These are phyloP conservation scores for Phylloporus arenicola DNA, from an alignment of 768 basidiomycete genomes.

Conservation along the genomic window DNA sequence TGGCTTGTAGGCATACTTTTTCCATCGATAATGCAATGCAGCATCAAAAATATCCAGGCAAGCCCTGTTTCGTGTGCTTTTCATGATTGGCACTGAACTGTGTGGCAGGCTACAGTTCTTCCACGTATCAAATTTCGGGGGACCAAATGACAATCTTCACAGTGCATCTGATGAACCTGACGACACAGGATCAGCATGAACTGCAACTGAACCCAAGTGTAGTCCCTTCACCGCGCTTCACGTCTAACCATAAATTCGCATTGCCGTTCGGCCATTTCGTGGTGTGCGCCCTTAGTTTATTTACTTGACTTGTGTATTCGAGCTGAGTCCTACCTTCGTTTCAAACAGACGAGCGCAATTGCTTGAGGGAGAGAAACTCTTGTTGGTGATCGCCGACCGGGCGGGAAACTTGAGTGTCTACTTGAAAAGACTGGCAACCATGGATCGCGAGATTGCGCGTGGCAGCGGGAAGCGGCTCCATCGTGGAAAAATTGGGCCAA, in stretches of 20 bases:
- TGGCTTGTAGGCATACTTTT: conserved; percentile 6
- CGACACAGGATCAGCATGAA: conserved; percentile 23
- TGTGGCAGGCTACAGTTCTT: not conserved
- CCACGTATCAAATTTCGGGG: conserved; percentile 1
- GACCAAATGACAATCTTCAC: conserved; percentile 18
- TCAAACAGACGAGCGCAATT: conserved; percentile 36
- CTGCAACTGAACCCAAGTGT: conserved; percentile 20
- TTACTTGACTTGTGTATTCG: not conserved
- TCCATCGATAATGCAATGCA: not conserved
- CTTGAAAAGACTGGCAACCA: conserved; percentile 29
- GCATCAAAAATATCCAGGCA: not conserved
- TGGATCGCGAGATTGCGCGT: conserved; percentile 30
- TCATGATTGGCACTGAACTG: not conserved
- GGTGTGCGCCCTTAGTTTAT: conserved; percentile 5
- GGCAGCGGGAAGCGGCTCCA: conserved; percentile 32
- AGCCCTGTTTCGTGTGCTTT: not conserved
- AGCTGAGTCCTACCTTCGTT: not conserved
- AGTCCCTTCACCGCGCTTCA: conserved; percentile 23
- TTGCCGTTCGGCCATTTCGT: conserved; percentile 18
- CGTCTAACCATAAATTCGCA: conserved; percentile 9
- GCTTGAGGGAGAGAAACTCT: conserved; percentile 34
- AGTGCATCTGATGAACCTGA: conserved; percentile 24
- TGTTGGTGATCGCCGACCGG: conserved; percentile 38
- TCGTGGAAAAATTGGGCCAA: conserved; percentile 42
- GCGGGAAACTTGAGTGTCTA: conserved; percentile 35